These are phyloP conservation scores for Cronartium quercuum DNA, from an alignment of 1,284 basidiomycete genomes.

Conservation along the genomic window DNA sequence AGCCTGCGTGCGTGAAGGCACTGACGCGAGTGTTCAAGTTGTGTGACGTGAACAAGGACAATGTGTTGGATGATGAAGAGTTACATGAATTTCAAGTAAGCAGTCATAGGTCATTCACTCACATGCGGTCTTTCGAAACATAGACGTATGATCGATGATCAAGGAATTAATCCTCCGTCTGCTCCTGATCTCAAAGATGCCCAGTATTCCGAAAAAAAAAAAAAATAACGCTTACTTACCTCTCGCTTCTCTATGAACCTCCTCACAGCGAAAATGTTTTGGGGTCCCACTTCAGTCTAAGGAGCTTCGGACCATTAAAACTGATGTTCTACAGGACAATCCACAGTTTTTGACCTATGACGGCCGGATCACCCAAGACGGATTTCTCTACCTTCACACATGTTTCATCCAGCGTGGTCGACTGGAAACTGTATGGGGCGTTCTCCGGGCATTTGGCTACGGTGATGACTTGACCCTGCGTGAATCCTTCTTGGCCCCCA, in stretches of 20 bases:
- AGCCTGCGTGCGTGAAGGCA: constrained; percentile 83
- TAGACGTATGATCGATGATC: no score
- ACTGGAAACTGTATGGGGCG: constrained; percentile 96
- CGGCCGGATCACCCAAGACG: constrained; percentile 78
- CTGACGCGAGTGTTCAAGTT: constrained; percentile 90
- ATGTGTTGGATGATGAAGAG: constrained; percentile 78
- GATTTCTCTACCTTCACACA: constrained; percentile 91
- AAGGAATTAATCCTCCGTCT: not conserved
- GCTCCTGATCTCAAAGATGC: not conserved
- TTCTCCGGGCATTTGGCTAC: constrained; percentile 89
- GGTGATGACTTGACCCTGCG: constrained; percentile 84
- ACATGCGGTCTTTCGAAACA: constrained; percentile 3
- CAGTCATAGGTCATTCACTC: constrained; percentile 33
- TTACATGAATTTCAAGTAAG: constrained; percentile 91
- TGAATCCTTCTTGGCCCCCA: constrained; percentile 79
- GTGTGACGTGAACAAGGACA: constrained; percentile 91
- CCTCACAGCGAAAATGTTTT: constrained; percentile 82
- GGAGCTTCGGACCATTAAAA: constrained; percentile 65
- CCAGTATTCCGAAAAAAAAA: not conserved
- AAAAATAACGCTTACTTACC: no score
- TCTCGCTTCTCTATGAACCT: no score
- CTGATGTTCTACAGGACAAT: constrained; percentile 70
- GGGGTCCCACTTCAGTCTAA: constrained; percentile 83
- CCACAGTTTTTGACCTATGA: constrained; percentile 51
- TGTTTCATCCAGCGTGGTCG: constrained; percentile 94